Base-by-base conservation (phyloP, 2,329 filamentous ascomycete genomes). In the Piedraia hortae region DNA sequence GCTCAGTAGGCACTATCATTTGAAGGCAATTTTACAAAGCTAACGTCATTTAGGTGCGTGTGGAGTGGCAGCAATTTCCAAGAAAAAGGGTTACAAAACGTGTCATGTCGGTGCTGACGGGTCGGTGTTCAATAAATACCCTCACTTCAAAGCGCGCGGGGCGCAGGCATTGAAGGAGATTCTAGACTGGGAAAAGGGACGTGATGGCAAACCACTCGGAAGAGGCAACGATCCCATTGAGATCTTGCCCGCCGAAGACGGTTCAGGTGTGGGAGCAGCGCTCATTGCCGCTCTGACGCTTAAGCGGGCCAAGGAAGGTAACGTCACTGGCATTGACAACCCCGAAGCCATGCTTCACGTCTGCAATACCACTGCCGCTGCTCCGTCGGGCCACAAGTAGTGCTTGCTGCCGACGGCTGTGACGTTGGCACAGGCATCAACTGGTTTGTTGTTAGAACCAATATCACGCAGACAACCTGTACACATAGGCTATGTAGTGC, bases 81-180 rank as follows among this genome's bases (percentile, higher is more conserved):
- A 70, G 53, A 93, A 93, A 67, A 93, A 91, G 62, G 61, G 63
- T 34, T 82, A 80, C 47, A 51, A 71, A 40, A 59, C 62, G 16
- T 89, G 75, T 53, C 85, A 93, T 46, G 85, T 97, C 18, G 85
- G 85, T 37, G 85, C 85, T 22, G 85, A 97, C 42, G 85, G 85
- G 16, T 89, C 75, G 10, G 82, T 97, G 24, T 97, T 97, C 56
- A 91, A 90, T 59, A 93, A 93, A 47, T 97, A 97, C 51, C 85
- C 85, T 7, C 73, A 90, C 51, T 97, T 97, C 62, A 91, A 91
- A 58, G 63, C 67, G 26, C 71, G 85, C 24, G 80, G 82, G 25
- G 82, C 85, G 8, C 59, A 69, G 44, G 85, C 85, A 13, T 61
- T 97, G 23, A 67, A 75, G 24, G 85, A 97, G 55, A 91, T 97